Base-by-base conservation (phyloP, 257 asterid genomes). In the Paulownia fortunei region DNA sequence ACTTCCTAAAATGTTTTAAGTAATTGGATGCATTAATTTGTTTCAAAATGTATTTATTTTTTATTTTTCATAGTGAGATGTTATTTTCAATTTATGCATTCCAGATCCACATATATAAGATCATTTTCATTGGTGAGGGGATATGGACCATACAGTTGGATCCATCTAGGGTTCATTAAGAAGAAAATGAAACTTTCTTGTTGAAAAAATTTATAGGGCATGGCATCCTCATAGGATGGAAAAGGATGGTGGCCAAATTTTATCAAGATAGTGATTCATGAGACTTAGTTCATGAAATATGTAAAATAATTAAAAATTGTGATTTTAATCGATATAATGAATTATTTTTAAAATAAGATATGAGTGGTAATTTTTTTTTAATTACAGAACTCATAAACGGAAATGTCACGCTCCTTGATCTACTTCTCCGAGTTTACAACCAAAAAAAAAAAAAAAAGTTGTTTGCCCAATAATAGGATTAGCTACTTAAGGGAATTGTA, bases 91-190 rank as follows among this genome's bases (percentile, higher is more conserved):
- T 46, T 51, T 41, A 77, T 77, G 73, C 42, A 74, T 27, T 77
- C 72, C 63, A 79, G 72, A 49, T 70, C 49, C 1, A 74, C 79
- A 73, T 19, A 47, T 34, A 69, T 36, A 61, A 56, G 74, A 77
- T 77, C 82, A 78, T 80, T 82, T 77, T 80, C 73, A 74, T 21
- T 49, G 71, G 77, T 18, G 58, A 62, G 70, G 70, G 78, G 76
- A 86, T 69, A 76, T 76, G 91, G 84, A 87, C 84, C 84, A 84
- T 82, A 87, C 89, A 83, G 89, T 87, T 87, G 91, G 86, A 87
- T 84, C 89, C 89, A 83, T 79, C 88, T 65, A 87, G 73, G 83
- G 79, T 77, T 82, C 84, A 80, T 84, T 85, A 85, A 84, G 83
- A 83, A 62, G 91, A 84, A 87, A 84, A 79, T 82, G 91, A 87